Percentiles rank a stretch among this genome's conserved stretches.
phyloP scores from a whole-genome alignment of 129 eudicot genomes.

The Helichrysum umbraculigerum region DNA sequence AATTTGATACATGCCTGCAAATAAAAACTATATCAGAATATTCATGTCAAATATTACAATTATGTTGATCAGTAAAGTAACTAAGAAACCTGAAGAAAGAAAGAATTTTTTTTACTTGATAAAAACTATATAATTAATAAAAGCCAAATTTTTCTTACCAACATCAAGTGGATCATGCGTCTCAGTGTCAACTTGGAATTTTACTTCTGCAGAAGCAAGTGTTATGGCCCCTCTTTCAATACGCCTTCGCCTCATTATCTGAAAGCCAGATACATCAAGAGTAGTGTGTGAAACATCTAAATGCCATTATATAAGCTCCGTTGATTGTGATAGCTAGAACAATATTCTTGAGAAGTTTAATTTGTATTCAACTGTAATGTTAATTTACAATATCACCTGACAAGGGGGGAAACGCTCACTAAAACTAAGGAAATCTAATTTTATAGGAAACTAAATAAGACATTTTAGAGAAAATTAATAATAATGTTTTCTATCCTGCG shows the following conservation, averaged over 20 bases:
- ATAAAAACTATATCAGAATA: neutral
- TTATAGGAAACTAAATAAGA: neutral
- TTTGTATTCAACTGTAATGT: neutral
- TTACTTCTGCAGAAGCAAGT: conserved; percentile 98
- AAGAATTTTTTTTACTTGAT: conserved; percentile 7
- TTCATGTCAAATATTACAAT: no score
- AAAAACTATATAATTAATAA: neutral
- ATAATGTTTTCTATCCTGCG: neutral
- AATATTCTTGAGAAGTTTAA: conserved; percentile 7
- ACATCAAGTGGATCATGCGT: conserved; percentile 99
- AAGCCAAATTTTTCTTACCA: conserved; percentile 42
- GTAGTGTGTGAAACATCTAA: neutral
- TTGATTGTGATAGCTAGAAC: neutral
- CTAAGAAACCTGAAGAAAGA: neutral
- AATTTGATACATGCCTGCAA: conserved; percentile 95
- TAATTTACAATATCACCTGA: neutral
- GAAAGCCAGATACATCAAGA: conserved; percentile 26
- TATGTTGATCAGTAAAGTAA: neutral
- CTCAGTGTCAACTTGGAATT: conserved; percentile 96
- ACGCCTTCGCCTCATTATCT: conserved; percentile 96
- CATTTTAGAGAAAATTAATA: neutral
- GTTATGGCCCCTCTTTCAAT: conserved; percentile 98
- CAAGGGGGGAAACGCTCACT: conserved; percentile 17
- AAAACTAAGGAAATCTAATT: neutral
- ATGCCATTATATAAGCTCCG: neutral